Evolutionary conservation across 1,139 yeast species (phyloP).

Genomic region (Yamadazyma dendronema): DNA sequence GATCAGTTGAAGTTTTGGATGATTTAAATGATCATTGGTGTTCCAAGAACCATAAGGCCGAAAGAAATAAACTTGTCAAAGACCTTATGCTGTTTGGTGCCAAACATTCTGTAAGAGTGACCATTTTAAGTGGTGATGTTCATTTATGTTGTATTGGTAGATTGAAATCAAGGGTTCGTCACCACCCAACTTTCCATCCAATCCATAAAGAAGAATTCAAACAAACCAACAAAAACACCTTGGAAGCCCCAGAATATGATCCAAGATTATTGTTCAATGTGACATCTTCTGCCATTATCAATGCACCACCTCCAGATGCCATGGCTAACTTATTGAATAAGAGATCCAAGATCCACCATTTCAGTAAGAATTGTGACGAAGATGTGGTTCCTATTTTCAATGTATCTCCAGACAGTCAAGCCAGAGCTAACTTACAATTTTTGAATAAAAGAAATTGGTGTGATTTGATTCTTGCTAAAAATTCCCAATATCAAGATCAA

Average conservation of each 20-base stretch:
- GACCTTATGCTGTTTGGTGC: slow-evolving; percentile 64
- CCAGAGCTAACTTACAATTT: slow-evolving; percentile 57
- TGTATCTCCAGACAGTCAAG: slow-evolving; percentile 56
- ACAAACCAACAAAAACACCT: slow-evolving; percentile 36
- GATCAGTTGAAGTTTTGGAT: slow-evolving; percentile 84
- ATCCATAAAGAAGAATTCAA: slow-evolving; percentile 24
- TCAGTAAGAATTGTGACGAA: slow-evolving; percentile 65
- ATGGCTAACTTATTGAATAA: slow-evolving; percentile 70
- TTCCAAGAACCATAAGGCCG: slow-evolving; percentile 75
- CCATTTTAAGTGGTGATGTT: slow-evolving; percentile 90
- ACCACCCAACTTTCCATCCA: slow-evolving; percentile 37
- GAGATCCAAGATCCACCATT: slow-evolving; percentile 68
- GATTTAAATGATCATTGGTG: slow-evolving; percentile 98
- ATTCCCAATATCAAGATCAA: slow-evolving; percentile 24
- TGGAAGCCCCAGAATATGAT: slow-evolving; percentile 61
- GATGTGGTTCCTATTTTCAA: slow-evolving; percentile 74
- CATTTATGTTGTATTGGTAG: slow-evolving; percentile 86
- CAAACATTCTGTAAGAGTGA: slow-evolving; percentile 62
- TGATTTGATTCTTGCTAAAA: slow-evolving; percentile 41
- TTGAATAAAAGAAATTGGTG: slow-evolving; percentile 81
- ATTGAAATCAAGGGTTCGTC: slow-evolving; percentile 59
- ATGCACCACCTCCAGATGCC: slow-evolving; percentile 88
- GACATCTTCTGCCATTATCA: slow-evolving; percentile 84
- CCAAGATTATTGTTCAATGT: slow-evolving; percentile 79
- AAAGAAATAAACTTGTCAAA: slow-evolving; percentile 63